Evolutionary conservation across 148 eudicot genomes (phyloP).

Genomic region (Nepenthes gracilis): DNA sequence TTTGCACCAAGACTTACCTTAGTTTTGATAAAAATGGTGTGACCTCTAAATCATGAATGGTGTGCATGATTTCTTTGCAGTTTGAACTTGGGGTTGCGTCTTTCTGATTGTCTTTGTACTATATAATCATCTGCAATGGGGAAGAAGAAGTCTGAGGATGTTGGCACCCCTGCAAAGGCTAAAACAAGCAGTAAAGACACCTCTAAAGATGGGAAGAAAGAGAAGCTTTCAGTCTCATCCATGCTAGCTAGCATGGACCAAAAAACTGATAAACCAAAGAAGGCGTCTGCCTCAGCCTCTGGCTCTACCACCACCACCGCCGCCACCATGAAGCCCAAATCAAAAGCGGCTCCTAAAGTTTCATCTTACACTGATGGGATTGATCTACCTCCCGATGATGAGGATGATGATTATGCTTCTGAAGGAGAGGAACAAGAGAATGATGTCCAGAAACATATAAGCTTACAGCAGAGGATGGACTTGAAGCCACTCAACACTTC

Average conservation of each 20-base stretch:
- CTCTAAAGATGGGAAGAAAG: constrained; percentile 35
- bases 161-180: constrained; percentile 16
- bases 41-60: no score
- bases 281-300: constrained; percentile 16
- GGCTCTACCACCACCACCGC: background rate
- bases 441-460: constrained; percentile 7
- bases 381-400: constrained; percentile 60
- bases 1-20: no score
- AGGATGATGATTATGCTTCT: constrained; percentile 26
- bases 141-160: constrained; percentile 36
- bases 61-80: no score
- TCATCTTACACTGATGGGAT: constrained; percentile 37
- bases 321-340: constrained; percentile 16
- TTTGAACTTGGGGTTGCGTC: no score
- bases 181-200: constrained; percentile 11
- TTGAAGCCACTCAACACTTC: constrained; percentile 20
- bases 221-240: constrained; percentile 33
- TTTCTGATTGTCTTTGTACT: no score
- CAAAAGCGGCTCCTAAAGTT: constrained; percentile 29
- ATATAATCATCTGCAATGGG: constrained; percentile 18
- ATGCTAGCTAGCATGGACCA: constrained; percentile 38
- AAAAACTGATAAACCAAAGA: constrained; percentile 39
- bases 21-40: no score
- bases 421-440: constrained; percentile 13
- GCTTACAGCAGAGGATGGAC: constrained; percentile 12